Percentiles rank a stretch among this genome's conserved stretches.
These are phyloP conservation scores for Boletellus ananiceps DNA, from an alignment of 768 basidiomycete species.

Conservation along the genomic window DNA sequence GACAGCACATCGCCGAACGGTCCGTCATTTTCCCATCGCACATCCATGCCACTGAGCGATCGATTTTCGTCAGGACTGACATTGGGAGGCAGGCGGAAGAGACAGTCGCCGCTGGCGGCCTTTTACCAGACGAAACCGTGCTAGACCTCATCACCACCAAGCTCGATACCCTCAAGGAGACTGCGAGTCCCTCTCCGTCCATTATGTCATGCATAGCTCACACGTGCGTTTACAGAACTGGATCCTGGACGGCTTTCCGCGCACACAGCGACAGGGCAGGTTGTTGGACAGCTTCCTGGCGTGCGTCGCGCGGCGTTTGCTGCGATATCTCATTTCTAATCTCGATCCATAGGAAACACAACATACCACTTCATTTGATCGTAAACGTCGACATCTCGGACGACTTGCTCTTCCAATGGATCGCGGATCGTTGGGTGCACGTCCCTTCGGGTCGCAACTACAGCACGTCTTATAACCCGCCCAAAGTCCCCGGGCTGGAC, in stretches of 20 bases:
- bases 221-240: constrained; percentile 53
- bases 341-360: constrained; percentile 44
- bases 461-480: constrained; percentile 82
- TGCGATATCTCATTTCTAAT: not conserved
- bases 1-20: constrained; percentile 73
- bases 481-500: constrained; percentile 71
- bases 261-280: constrained; percentile 75
- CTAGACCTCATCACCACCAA: constrained; percentile 68
- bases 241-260: constrained; percentile 90
- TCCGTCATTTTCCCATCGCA: constrained; percentile 21
- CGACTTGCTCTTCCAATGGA: constrained; percentile 72
- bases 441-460: constrained; percentile 82
- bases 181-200: constrained; percentile 37
- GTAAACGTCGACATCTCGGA: constrained; percentile 84
- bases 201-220: not conserved
- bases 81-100: constrained; percentile 71
- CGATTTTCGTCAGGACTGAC: constrained; percentile 44
- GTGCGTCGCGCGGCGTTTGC: constrained; percentile 35
- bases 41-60: not conserved
- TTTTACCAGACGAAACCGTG: constrained; percentile 76
- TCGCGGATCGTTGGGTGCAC: constrained; percentile 84
- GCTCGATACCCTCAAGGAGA: constrained; percentile 58
- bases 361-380: constrained; percentile 67
- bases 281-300: constrained; percentile 69
- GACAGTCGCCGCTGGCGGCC: constrained; percentile 70